phyloP scores from a whole-genome alignment of 305 asterid species.

The Solanum hybrid region DNA sequence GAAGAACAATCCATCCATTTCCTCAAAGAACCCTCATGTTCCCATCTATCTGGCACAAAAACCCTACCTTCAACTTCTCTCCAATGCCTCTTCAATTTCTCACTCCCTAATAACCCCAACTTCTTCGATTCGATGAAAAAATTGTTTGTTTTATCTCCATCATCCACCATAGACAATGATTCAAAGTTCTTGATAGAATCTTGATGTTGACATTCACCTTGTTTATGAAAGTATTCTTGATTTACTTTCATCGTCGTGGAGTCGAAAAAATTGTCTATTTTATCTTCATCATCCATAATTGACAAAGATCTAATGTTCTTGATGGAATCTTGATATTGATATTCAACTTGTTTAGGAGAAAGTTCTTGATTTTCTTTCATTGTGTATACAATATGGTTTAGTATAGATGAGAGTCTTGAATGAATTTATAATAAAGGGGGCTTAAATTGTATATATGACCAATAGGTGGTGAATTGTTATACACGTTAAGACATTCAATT shows the following conservation, averaged over 20 bases:
- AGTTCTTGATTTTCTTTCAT: background rate
- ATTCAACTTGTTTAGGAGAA: background rate
- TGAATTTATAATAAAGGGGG: background rate
- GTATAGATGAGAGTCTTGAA: background rate
- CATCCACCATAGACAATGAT: background rate
- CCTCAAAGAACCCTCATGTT: slow-evolving; percentile 28
- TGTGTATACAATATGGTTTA: background rate
- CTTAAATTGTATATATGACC: background rate
- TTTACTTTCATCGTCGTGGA: background rate
- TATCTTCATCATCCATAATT: background rate
- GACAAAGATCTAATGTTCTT: background rate
- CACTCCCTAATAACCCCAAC: background rate
- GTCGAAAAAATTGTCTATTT: background rate
- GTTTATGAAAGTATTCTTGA: background rate
- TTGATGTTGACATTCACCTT: background rate
- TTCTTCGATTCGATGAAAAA: background rate
- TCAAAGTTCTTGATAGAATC: background rate
- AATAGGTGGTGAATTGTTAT: background rate
- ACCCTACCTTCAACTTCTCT: slow-evolving; percentile 11
- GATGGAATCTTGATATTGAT: background rate
- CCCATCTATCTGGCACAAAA: slow-evolving; percentile 41
- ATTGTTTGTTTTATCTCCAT: background rate
- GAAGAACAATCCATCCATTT: slow-evolving; percentile 39
- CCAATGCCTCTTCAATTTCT: slow-evolving; percentile 21
- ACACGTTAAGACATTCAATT: background rate